These are phyloP conservation scores for Chloris gayana DNA, from an alignment of 176 grass and related monocot species.

Conservation along the genomic window DNA sequence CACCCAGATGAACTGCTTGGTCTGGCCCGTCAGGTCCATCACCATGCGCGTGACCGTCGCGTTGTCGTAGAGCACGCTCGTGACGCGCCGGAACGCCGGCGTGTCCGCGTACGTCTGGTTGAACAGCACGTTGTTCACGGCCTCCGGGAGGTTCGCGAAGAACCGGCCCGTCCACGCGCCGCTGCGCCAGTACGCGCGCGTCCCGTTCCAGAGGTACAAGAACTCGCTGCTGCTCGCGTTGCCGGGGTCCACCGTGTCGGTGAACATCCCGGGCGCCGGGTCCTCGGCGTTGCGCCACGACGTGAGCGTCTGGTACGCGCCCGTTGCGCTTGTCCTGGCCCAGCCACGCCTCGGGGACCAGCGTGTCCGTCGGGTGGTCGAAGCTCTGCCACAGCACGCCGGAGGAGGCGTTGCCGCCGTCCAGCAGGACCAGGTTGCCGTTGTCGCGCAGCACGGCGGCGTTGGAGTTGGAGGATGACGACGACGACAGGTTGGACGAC, in stretches of 20 bases:
- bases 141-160: conserved; percentile 40
- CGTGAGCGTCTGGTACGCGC: conserved; percentile 36
- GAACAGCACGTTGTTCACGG: conserved; percentile 44
- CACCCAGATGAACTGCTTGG: conserved; percentile 42
- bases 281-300: conserved; percentile 54
- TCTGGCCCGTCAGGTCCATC: conserved; percentile 43
- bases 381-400: conserved; percentile 52
- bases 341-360: conserved; percentile 50
- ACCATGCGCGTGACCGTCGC: conserved; percentile 44
- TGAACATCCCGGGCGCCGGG: conserved; percentile 43
- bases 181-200: conserved; percentile 38
- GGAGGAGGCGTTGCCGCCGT: conserved; percentile 34
- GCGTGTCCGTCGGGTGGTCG: conserved; percentile 42
- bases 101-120: conserved; percentile 46
- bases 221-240: conserved; percentile 28
- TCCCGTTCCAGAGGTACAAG: conserved; percentile 37
- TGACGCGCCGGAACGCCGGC: conserved; percentile 33
- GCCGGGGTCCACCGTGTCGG: conserved; percentile 22
- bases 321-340: conserved; percentile 41
- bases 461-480: background rate
- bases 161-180: conserved; percentile 40
- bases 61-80: conserved; percentile 45
- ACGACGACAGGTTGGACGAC: conserved; percentile 32
- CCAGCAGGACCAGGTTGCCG: conserved; percentile 49
- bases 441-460: conserved; percentile 43